Evolutionary conservation across 208 protist genomes (phyloP).

Genomic region (Endotrypanum monterogeii): DNA sequence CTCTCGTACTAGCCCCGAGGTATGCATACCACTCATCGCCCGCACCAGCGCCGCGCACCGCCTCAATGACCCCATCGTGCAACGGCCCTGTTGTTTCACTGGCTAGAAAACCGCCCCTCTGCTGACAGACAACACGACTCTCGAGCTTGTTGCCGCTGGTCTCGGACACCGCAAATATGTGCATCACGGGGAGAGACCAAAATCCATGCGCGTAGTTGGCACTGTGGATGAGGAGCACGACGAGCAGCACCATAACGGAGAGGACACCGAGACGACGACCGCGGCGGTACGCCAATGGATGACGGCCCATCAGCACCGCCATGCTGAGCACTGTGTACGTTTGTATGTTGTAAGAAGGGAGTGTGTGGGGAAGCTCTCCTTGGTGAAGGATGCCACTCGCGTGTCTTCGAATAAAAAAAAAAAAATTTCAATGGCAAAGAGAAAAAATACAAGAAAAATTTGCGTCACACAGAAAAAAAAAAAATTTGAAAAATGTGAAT

Average conservation of each 20-base stretch:
- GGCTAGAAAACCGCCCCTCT: conserved; percentile 33
- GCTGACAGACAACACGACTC: conserved; percentile 21
- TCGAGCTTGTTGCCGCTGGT: conserved; percentile 11
- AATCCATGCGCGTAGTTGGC: conserved; percentile 15
- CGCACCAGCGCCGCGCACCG: conserved; percentile 11
- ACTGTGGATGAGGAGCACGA: conserved; percentile 13
- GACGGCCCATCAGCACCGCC: background rate
- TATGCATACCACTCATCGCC: conserved; percentile 35
- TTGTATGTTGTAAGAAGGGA: conserved; percentile 5
- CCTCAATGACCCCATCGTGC: conserved; percentile 23
- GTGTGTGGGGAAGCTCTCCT: no score
- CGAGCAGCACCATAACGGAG: background rate
- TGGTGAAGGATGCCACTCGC: no score
- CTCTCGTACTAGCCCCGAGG: conserved; percentile 30
- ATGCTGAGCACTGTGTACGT: background rate
- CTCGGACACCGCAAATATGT: conserved; percentile 22
- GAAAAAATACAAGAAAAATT: no score
- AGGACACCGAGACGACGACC: background rate
- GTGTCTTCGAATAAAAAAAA: no score
- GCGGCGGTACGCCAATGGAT: background rate
- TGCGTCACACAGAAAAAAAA: no score
- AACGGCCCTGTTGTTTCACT: conserved; percentile 24
- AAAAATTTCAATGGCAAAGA: no score
- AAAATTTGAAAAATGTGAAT: no score
- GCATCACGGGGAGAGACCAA: conserved; percentile 31